A percentile compares a stretch with the other conserved stretches of the same genome.
phyloP scores from a whole-genome alignment of 2,329 filamentous ascomycete genomes.

The Stromatinia cepivora region DNA sequence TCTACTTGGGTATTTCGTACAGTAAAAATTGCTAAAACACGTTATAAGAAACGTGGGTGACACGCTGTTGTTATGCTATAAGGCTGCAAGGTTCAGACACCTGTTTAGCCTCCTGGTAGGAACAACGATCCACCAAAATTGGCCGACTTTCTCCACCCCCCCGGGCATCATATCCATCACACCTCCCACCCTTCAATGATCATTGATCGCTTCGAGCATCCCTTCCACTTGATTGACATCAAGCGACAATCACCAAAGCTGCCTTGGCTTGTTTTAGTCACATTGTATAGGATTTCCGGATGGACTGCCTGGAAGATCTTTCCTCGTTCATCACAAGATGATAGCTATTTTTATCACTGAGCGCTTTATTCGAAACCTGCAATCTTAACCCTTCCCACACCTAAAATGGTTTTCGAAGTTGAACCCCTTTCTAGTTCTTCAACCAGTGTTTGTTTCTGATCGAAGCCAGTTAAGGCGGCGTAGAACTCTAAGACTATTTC shows the following conservation, averaged over 20 bases:
- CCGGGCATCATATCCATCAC: neutral
- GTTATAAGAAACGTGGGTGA: slow-evolving; percentile 18
- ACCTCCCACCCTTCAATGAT: neutral
- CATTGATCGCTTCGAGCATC: neutral
- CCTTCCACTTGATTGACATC: slow-evolving; percentile 1
- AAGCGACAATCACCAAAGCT: neutral
- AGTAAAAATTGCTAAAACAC: neutral
- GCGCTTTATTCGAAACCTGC: neutral
- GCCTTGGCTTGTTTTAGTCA: neutral
- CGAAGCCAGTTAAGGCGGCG: neutral
- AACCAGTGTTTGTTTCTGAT: neutral
- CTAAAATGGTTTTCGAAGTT: neutral
- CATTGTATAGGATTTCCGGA: neutral
- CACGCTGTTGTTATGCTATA: slow-evolving; percentile 9
- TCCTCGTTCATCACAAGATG: neutral
- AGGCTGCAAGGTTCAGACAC: slow-evolving; percentile 4
- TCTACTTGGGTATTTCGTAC: neutral
- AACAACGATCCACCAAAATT: neutral
- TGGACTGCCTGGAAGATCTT: neutral
- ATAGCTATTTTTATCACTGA: neutral
- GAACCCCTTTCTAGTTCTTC: neutral
- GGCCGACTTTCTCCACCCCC: neutral
- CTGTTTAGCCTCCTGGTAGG: neutral
- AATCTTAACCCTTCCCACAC: neutral
- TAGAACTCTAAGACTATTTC: slow-evolving; percentile 7